phyloP scores from a whole-genome alignment of 192 early-diverging fungal species.

The Jimgerdemannia lactiflua region DNA sequence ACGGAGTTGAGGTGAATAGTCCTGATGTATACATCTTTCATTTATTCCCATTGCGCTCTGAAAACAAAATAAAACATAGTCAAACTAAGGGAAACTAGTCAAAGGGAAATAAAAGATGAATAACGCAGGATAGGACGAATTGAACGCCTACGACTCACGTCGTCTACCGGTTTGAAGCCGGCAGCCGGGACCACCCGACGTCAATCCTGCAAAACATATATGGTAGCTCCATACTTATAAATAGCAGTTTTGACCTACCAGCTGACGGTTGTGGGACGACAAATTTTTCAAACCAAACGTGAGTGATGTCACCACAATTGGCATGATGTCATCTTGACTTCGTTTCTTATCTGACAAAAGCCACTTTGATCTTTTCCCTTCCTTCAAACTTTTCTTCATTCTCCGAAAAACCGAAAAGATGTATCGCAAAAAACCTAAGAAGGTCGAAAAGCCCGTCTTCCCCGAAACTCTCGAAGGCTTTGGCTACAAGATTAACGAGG shows the following conservation, averaged over 20 bases:
- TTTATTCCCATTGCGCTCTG: no score
- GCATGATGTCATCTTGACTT: neutral
- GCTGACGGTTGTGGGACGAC: no score
- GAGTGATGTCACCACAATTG: no score
- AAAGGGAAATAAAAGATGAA: neutral
- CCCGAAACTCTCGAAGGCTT: constrained; percentile 23
- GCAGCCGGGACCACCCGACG: neutral
- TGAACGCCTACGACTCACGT: neutral
- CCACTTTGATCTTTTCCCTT: neutral
- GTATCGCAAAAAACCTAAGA: neutral
- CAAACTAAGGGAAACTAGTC: no score
- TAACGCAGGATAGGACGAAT: neutral
- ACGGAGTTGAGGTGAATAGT: no score
- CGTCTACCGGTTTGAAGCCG: neutral
- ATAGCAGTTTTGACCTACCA: no score
- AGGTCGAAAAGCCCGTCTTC: constrained; percentile 1
- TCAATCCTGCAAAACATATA: neutral
- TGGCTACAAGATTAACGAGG: constrained; percentile 23
- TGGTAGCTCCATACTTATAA: no score
- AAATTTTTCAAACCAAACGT: no score
- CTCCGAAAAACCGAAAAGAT: neutral
- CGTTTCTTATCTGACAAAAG: neutral
- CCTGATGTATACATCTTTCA: no score
- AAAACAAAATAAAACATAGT: no score
- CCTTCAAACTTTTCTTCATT: neutral